phyloP scores from a whole-genome alignment of 352 stramenopile species.

The Stramenopiles sp. region DNA sequence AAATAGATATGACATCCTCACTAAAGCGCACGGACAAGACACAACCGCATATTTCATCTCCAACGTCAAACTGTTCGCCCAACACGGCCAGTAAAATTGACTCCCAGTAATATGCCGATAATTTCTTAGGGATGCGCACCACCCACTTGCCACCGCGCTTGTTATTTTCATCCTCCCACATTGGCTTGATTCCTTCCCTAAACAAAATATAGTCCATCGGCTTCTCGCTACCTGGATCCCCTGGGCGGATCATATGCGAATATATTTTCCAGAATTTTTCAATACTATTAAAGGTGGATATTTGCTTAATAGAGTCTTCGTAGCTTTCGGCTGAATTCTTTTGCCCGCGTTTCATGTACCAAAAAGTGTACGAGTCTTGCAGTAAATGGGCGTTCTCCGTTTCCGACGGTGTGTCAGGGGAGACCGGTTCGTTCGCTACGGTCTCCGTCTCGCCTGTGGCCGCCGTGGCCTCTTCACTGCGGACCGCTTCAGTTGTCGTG shows the following conservation, averaged over 20 bases:
- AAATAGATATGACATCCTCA: constrained; percentile 78
- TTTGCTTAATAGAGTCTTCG: constrained; percentile 75
- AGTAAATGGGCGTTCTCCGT: too few relatives aligned
- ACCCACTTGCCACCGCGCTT: constrained; percentile 72
- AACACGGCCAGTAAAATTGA: constrained; percentile 58
- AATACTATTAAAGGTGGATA: constrained; percentile 64
- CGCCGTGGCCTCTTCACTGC: too few relatives aligned
- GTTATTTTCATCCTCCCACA: constrained; percentile 75
- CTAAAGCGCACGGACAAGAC: constrained; percentile 70
- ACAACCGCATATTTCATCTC: constrained; percentile 69
- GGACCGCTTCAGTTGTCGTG: too few relatives aligned
- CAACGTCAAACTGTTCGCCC: constrained; percentile 76
- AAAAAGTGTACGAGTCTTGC: constrained; percentile 68
- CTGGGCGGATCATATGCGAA: constrained; percentile 67
- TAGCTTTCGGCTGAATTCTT: constrained; percentile 72
- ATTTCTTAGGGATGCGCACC: constrained; percentile 69
- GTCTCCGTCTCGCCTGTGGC: too few relatives aligned
- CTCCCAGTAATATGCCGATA: constrained; percentile 69
- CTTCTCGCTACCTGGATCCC: too few relatives aligned
- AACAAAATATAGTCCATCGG: constrained; percentile 76
- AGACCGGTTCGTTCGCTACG: too few relatives aligned
- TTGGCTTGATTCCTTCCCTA: constrained; percentile 74
- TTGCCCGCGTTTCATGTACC: too few relatives aligned
- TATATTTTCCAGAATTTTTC: constrained; percentile 79
- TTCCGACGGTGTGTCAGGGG: too few relatives aligned